Evolutionary conservation across 129 eudicot species (phyloP), one percentile per base, ranked within the genome.

Genomic region (Glebionis coronaria): DNA sequence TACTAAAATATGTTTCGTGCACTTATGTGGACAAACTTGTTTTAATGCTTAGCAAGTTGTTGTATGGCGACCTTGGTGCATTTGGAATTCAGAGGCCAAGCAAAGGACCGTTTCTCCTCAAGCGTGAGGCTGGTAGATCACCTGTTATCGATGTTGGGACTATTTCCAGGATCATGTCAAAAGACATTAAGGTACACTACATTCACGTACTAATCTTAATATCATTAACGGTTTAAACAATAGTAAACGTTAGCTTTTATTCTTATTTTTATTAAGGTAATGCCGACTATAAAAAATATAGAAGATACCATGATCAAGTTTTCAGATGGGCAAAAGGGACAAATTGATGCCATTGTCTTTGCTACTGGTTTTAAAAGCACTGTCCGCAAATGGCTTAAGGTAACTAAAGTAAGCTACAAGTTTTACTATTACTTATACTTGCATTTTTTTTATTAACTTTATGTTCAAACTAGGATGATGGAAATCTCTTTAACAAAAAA

Each of bases 281-380:
- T 82, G 62, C 67, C 76, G 12, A 13, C 67, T 1, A 72, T 84
- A 5, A 19, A 65, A 40, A 77, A 71, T 16, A 62, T 81, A 25
- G 31, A 75, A 4, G 77, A 51, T 29, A 35, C 74, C 20, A 47
- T 19, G 4, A 69, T 87, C 52, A 62, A 59, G 25, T 84, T 87
- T 56, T 23, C 44, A 5, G 72, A 84, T 27, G 80, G 82, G 2
- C 20, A 21, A 25, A 50, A 38, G 65, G 49, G 60, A 6, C 69
- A 60, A 3, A 77, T 67, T 77, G 88, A 87, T 44, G 86, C 82
- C 9, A 80, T 87, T 2, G 65, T 87, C 4, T 82, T 87, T 63
- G 95, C 86, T 25, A 80, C 91, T 0, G 95, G 95, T 21, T 88
- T 67, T 25, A 77, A 25, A 61, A 80, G 76, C 75, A 80, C 79